Base-by-base conservation (phyloP, 768 basidiomycete genomes). In the Melanogaster broomeanus region DNA sequence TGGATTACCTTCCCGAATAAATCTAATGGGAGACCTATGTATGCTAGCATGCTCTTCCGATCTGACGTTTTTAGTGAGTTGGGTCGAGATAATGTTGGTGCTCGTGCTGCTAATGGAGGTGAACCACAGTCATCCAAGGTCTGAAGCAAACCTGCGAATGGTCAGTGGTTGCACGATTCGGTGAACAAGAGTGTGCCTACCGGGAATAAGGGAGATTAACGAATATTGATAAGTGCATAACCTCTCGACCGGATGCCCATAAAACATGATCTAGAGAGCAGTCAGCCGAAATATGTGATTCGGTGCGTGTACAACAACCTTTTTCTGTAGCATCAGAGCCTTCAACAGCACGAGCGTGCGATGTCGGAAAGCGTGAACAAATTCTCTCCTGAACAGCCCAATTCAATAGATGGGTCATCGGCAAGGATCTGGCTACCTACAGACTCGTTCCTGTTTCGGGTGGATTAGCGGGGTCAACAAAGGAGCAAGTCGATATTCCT, bases 161-260 rank as follows among this genome's bases (percentile, higher is more conserved):
- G 24, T 52, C 45, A 58, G 56, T 28, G 13, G 49, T n/a, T 42
- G 48, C 12, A 39, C 49, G 15, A 39, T n/a, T 8, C n/a, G 19
- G 31, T 16, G 11, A 9, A 37, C 22, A 25, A 8, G 5, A 40
- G 22, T 10, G 22, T 46, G 58, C 51, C 22, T 40, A 91, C 92
- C 90, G 10, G 96, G 96, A 53, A 98, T 79, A 8, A 98, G 77
- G 0, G 96, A 93, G 42, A 97, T 82, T n/a, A 98, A 77, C 0
- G 94, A 96, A 68, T 99, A 99, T 67, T 99, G 97, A 64, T 93
- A 98, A 22, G 94, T 98, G 73, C 96, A 98, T 18, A 99, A 73
- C 41, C 86, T 85, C 70, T 99, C 97, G 2, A 98, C 96, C 0
- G 96, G 96, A 63, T 96, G 92, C 6, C 95, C 95, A 62, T 82